phyloP scores from a whole-genome alignment of 2,329 filamentous ascomycete species.

The Lachnellula arida region DNA sequence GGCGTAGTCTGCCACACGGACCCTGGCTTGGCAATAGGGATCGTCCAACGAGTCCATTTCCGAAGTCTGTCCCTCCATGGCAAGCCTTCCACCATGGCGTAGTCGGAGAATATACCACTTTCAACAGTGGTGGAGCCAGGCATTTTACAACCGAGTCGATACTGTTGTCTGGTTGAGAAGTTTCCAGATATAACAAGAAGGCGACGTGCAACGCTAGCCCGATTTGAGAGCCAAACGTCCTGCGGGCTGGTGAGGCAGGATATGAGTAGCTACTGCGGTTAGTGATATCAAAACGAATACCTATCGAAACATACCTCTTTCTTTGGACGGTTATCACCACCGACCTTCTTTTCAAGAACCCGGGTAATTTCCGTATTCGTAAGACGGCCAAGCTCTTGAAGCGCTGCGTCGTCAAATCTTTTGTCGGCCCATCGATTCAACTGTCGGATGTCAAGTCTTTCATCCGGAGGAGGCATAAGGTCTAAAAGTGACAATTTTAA shows the following conservation, averaged over 20 bases:
- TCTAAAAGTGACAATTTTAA: slow-evolving; percentile 14
- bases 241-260: slow-evolving; percentile 5
- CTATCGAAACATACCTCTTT: slow-evolving; percentile 3
- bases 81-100: slow-evolving; percentile 16
- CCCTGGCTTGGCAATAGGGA: slow-evolving; percentile 18
- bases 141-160: slow-evolving; percentile 16
- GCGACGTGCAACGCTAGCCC: slow-evolving; percentile 21
- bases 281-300: neutral
- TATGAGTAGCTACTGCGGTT: slow-evolving; percentile 9
- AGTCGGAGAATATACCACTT: slow-evolving; percentile 18
- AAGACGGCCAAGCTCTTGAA: slow-evolving; percentile 21
- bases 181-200: slow-evolving; percentile 21
- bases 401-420: slow-evolving; percentile 7
- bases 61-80: slow-evolving; percentile 28
- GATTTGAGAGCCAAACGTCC: slow-evolving; percentile 8
- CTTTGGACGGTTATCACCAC: neutral
- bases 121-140: neutral
- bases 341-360: neutral
- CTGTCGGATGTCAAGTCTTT: neutral
- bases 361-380: slow-evolving; percentile 25
- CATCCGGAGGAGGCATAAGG: slow-evolving; percentile 10
- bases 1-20: neutral
- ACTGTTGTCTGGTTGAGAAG: slow-evolving; percentile 11
- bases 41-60: slow-evolving; percentile 27
- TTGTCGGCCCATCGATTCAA: slow-evolving; percentile 6